Base-by-base conservation (phyloP, 2,329 filamentous ascomycete genomes). In the Tympanopsis confertula region DNA sequence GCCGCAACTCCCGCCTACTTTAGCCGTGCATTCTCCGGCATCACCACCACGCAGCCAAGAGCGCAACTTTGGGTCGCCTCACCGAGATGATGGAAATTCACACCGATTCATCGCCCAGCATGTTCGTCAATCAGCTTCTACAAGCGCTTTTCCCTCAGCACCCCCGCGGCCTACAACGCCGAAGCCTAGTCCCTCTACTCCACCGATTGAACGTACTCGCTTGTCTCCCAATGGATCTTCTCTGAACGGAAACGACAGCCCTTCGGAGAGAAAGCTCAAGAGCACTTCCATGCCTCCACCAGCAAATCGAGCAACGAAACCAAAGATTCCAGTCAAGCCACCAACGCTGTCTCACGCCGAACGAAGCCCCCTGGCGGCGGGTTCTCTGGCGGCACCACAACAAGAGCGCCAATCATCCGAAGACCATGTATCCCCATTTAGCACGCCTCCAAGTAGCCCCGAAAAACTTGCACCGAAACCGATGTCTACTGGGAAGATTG, bases 231-330 rank as follows among this genome's bases (percentile, higher is more conserved):
- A n/a, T n/a, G n/a, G n/a, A n/a, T n/a, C n/a, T n/a, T n/a, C n/a
- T n/a, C n/a, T n/a, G n/a, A n/a, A n/a, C n/a, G n/a, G n/a, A n/a
- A n/a, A n/a, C 30, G 30, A 33, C 7, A 33, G 30, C 17, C 30
- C 18, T 20, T 45, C 13, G 40, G 47, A 12, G 40, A 44, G 47
- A 43, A 66, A 53, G 38, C 42, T 41, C 29, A 37, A 46, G 10
- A 42, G 56, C 38, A 57, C 60, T 19, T 67, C 68, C 4, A 55
- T 67, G 10, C 84, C 85, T 7, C 86, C 86, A 4, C 82, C 83
- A 1, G 70, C 88, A 26, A 91, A 93, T 54, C 77, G 88, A 39
- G 77, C 78, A 20, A 84, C 85, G 29, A 94, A 93, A 56, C 81
- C 82, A 3, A 79, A 75, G 48, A 71, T 82, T 38, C 68, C 68